These are phyloP conservation scores for Neurospora sp. DNA, from an alignment of 495 filamentous ascomycete species.

Conservation along the genomic window DNA sequence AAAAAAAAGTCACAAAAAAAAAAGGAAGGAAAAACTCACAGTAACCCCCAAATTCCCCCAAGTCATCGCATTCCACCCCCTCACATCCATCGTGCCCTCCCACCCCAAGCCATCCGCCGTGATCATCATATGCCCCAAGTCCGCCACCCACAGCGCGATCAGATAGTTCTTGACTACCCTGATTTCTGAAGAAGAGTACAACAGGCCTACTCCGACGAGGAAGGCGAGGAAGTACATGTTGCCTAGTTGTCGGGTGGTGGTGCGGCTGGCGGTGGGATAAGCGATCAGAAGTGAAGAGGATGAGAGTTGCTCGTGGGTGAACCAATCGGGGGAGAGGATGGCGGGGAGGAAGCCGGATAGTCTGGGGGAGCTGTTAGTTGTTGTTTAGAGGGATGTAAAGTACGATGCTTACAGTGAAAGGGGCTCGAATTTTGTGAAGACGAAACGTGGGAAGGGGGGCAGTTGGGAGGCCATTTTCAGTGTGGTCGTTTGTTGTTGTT, in stretches of 20 bases:
- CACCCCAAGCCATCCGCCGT: conserved; percentile 50
- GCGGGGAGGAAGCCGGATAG: conserved; percentile 47
- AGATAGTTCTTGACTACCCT: conserved; percentile 60
- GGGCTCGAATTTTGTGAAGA: conserved; percentile 58
- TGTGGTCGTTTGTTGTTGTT: neutral
- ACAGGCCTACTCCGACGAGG: conserved; percentile 47
- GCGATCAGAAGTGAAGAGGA: conserved; percentile 19
- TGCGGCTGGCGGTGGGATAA: conserved; percentile 2
- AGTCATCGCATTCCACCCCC: conserved; percentile 55
- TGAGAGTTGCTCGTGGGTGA: conserved; percentile 48
- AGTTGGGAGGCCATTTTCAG: conserved; percentile 40
- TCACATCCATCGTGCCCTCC: conserved; percentile 41
- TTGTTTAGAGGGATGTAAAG: neutral
- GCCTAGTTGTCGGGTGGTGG: conserved; percentile 45
- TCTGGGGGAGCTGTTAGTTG: conserved; percentile 17
- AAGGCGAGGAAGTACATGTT: conserved; percentile 60
- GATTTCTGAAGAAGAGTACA: conserved; percentile 53
- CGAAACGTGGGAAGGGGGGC: conserved; percentile 39
- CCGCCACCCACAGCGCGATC: conserved; percentile 52
- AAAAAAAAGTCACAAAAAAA: too few species aligned
- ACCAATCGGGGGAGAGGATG: conserved; percentile 45
- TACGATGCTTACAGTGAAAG: conserved; percentile 47
- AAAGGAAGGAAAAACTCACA: conserved; percentile 17
- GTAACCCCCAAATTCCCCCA: conserved; percentile 68
- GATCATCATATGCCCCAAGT: conserved; percentile 59